phyloP scores from a whole-genome alignment of 352 stramenopile genomes.

The Globisporangium abappressorium region DNA sequence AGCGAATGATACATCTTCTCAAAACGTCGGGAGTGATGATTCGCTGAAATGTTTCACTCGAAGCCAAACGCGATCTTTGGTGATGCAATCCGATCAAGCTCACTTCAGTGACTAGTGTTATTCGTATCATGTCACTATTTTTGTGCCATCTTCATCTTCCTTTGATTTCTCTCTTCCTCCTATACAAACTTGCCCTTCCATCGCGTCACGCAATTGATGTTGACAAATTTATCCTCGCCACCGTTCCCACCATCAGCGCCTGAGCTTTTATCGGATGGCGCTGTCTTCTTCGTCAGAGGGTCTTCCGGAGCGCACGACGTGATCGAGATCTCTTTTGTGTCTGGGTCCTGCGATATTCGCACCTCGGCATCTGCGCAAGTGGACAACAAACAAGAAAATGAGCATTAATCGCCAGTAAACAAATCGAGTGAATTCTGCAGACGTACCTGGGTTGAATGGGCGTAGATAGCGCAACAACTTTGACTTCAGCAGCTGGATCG shows the following conservation, averaged over 20 bases:
- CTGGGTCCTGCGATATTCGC: slow-evolving; percentile 49
- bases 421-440: background rate
- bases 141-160: background rate
- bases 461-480: slow-evolving; percentile 75
- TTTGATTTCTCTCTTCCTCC: background rate
- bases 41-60: background rate
- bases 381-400: background rate
- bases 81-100: background rate
- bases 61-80: slow-evolving; percentile 17
- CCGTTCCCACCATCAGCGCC: slow-evolving; percentile 6
- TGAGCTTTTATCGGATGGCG: background rate
- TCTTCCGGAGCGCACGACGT: slow-evolving; percentile 41
- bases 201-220: slow-evolving; percentile 51
- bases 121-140: background rate
- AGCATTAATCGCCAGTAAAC: background rate
- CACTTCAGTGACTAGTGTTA: background rate
- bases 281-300: background rate
- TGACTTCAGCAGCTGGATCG: slow-evolving; percentile 80
- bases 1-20: background rate
- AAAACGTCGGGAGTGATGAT: background rate
- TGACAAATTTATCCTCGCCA: slow-evolving; percentile 27
- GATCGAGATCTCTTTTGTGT: slow-evolving; percentile 62
- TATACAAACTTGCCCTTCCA: slow-evolving; percentile 73
- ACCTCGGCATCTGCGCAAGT: slow-evolving; percentile 52
- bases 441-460: slow-evolving; percentile 61